Conservation (phyloP, 306 rosid species). For the Vigna trinervia region DNA sequence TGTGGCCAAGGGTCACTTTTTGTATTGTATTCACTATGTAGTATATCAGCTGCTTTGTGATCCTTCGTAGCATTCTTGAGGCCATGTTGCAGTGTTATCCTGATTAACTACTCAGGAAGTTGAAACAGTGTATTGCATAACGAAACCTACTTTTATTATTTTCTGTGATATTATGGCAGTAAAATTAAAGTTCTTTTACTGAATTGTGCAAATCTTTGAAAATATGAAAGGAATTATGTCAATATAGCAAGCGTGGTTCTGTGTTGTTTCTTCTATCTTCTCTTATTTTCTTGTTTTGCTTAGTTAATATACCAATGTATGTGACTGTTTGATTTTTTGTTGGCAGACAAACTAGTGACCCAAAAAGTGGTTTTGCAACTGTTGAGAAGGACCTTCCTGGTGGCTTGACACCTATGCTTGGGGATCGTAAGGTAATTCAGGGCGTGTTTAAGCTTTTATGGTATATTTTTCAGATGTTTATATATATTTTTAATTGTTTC, state of each 20-base stretch:
- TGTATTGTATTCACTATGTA: background rate
- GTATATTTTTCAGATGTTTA: background rate
- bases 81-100: background rate
- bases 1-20: background rate
- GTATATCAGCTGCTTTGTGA: background rate
- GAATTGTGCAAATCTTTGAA: constrained; percentile 6
- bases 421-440: constrained; percentile 84
- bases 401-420: constrained; percentile 98
- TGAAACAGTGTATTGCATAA: background rate
- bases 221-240: constrained; percentile 2
- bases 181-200: background rate
- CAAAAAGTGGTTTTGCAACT: constrained; percentile 95
- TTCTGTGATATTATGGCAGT: background rate
- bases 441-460: background rate
- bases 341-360: constrained; percentile 95
- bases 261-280: background rate
- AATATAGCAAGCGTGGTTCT: background rate
- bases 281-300: constrained; percentile 14
- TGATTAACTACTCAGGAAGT: background rate
- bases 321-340: constrained; percentile 19
- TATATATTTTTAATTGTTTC: constrained; percentile 12
- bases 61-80: background rate
- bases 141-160: background rate
- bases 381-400: constrained; percentile 97
- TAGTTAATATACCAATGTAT: constrained; percentile 14